phyloP scores from a whole-genome alignment of 78 protist species.

The Dictyostelium citrinum region DNA sequence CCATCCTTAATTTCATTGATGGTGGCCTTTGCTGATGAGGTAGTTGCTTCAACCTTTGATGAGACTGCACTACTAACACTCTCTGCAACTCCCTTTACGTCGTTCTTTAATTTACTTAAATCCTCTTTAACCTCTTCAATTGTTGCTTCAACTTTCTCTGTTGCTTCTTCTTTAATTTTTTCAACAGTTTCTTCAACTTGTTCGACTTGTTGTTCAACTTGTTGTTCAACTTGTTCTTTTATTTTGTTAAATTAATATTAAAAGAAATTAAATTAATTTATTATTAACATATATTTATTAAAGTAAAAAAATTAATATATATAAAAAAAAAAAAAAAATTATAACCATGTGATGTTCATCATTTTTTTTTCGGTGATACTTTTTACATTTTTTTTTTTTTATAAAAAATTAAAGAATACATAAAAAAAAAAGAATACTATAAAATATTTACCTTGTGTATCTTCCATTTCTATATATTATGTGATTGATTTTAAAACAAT shows the following conservation, averaged over 20 bases:
- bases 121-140: constrained; percentile 47
- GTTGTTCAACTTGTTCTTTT: not conserved
- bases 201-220: not conserved
- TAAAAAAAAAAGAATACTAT: not conserved
- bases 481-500: not conserved
- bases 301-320: too few species aligned
- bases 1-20: constrained; percentile 28
- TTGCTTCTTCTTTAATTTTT: constrained; percentile 2
- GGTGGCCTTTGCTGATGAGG: not conserved
- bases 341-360: too few species aligned
- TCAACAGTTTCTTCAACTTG: not conserved
- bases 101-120: not conserved
- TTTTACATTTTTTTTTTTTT: too few species aligned
- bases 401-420: too few species aligned
- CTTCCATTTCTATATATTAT: not conserved
- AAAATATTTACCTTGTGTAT: not conserved
- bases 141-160: not conserved
- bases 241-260: not conserved
- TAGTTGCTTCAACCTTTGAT: not conserved
- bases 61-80: not conserved
- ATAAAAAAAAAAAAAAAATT: too few species aligned
- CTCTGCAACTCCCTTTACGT: not conserved
- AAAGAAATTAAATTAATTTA: not conserved
- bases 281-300: too few species aligned
- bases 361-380: too few species aligned